Evolutionary conservation across 495 filamentous ascomycete genomes (phyloP), one percentile per base, ranked within the genome.

Genomic region (Glonium stellatum): DNA sequence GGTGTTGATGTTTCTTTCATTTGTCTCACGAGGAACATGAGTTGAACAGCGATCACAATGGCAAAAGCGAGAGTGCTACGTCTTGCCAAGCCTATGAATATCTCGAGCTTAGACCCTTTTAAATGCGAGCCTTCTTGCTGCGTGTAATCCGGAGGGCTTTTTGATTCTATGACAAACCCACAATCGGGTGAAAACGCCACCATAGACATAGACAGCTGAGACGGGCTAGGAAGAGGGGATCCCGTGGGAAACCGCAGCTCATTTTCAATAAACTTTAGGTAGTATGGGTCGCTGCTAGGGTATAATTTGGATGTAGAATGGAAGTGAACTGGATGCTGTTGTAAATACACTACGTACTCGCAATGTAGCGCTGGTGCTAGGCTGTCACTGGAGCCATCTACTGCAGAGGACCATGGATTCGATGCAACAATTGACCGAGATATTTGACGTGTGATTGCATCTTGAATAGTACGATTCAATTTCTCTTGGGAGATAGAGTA

Each of bases 111-210:
- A 23, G 84, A 79, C 0, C 93, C 91, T 10, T 79, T 67, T 21
- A 96, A 77, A 71, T 95, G 90, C 31, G 82, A 68, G 5, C 76
- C 79, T 46, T 91, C 83, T 19, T 75, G 76, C 2, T 82, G 81
- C 8, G 84, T 71, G 62, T 80, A 90, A 18, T 85, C 79, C 5
- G 90, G 89, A 2, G 88, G 82, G 0, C 89, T 88, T 71, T 93
- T 91, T 5, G 87, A 89, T 68, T 93, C 87, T n/a, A 98, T 81
- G 36, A 95, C 83, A 66, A 90, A 92, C 9, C 87, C 89, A 70
- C 93, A 98, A 69, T 96, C 92, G 18, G 93, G 93, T 19, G 92
- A 97, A 73, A 91, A 98, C 15, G 93, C 79, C 0, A 95, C 79
- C 49, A 89, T 84, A 10, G 89, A 93, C 82, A 96, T 89, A 54